Percentiles rank a stretch among this genome's conserved stretches.
Conservation (phyloP, 495 filamentous ascomycete genomes). For the Talaromyces nanjingensis region DNA sequence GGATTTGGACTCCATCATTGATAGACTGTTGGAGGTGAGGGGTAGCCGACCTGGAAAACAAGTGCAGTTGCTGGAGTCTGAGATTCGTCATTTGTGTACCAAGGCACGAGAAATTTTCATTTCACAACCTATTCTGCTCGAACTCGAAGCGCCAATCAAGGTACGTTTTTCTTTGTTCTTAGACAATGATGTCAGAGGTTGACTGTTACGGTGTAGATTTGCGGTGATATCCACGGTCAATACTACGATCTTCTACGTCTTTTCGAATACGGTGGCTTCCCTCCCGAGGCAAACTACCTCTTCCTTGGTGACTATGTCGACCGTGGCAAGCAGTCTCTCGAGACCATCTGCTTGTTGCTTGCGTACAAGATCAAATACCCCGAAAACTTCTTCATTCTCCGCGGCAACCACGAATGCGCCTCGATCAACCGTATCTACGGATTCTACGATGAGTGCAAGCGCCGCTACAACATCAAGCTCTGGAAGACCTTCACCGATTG, state of each 20-base stretch:
- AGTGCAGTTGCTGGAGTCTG: slow-evolving; percentile 91
- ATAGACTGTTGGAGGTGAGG: slow-evolving; percentile 93
- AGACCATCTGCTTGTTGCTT: slow-evolving; percentile 96
- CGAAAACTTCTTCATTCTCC: slow-evolving; percentile 98
- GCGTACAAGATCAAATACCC: slow-evolving; percentile 99
- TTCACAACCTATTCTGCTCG: slow-evolving; percentile 94
- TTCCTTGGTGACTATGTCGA: slow-evolving; percentile 99
- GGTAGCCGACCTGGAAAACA: slow-evolving; percentile 97
- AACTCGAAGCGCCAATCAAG: slow-evolving; percentile 98
- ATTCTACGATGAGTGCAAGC: slow-evolving; percentile 99
- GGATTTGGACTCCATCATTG: slow-evolving; percentile 98
- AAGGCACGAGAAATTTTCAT: slow-evolving; percentile 99
- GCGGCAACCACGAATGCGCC: slow-evolving; percentile 98
- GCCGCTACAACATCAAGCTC: slow-evolving; percentile 98
- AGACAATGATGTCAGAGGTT: background rate
- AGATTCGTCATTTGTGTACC: slow-evolving; percentile 97
- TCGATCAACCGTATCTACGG: slow-evolving; percentile 99
- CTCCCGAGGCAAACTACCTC: slow-evolving; percentile 97
- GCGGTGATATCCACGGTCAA: slow-evolving; percentile 98
- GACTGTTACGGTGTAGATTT: slow-evolving; percentile 57
- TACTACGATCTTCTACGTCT: slow-evolving; percentile 97
- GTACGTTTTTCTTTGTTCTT: slow-evolving; percentile 41
- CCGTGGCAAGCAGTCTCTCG: slow-evolving; percentile 97
- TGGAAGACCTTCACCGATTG: slow-evolving; percentile 99
- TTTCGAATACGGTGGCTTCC: slow-evolving; percentile 98